Evolutionary conservation across 495 filamentous ascomycete species (phyloP), one percentile per base, ranked within the genome.

Genomic region (Hypoxylon crocopeplum): DNA sequence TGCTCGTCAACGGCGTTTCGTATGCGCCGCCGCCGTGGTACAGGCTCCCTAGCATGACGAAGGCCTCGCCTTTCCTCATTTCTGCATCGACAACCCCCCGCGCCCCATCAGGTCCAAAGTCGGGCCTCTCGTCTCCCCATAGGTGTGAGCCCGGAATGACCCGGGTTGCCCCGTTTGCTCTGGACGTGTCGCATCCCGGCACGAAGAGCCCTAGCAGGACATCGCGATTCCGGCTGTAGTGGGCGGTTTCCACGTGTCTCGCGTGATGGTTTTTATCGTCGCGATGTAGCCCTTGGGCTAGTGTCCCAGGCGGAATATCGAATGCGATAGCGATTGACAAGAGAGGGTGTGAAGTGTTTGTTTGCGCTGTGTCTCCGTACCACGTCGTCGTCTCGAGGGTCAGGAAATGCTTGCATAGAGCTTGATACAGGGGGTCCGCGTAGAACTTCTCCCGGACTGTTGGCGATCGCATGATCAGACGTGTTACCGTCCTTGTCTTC

Each of bases 101-200:
- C n/a, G 30, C 40, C n/a, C 50, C 47, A 19, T 42, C 30, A 7
- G 63, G 21, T 12, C 67, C 49, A 17, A 56, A 55, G 13, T 55
- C 37, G 0, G 58, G 58, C 32, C 50, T 54, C 16, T 55, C 53
- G 30, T 65, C 45, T 6, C 62, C 68, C 66, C 63, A 67, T 10
- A 67, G 45, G 47, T 69, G 68, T 3, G 68, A 71, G 1, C 68
- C 68, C 5, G 66, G 60, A 10, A 69, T 54, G 37, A 72, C 36
- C 25, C 60, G 29, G 21, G 73, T 76, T 1, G 73, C 73, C 1
- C 73, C 72, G 17, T 76, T 76, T 7, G 59, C 70, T 13, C 59
- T 42, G 1, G 58, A 67, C 12, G 68, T 73, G 45, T 69, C 56
- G n/a, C 69, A 66, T 5, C 67, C 73, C 7, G 72, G 67, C 22